These are phyloP conservation scores for Chaetomium globosum DNA, from an alignment of 2,329 filamentous ascomycete species.

Conservation along the genomic window DNA sequence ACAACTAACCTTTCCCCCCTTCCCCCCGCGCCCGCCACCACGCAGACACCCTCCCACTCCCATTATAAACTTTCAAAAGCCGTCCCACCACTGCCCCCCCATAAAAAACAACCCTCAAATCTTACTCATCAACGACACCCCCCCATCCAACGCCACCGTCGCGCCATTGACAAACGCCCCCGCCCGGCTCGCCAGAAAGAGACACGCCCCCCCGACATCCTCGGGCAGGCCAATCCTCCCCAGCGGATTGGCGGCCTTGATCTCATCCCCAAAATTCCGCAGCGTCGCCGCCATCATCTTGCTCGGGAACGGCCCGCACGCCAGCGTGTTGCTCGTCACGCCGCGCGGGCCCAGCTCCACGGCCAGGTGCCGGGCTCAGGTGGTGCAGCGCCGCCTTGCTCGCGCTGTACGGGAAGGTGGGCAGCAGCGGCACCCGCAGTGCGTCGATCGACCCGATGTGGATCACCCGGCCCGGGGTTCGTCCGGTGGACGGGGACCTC, in stretches of 20 bases:
- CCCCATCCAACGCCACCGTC: slow-evolving; percentile 65
- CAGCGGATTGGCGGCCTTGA: slow-evolving; percentile 63
- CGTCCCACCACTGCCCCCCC: background rate
- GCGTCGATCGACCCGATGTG: slow-evolving; percentile 68
- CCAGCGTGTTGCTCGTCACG: slow-evolving; percentile 68
- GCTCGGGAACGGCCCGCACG: slow-evolving; percentile 70
- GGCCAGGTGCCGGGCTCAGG: slow-evolving; percentile 60
- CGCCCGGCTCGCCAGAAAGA: slow-evolving; percentile 69
- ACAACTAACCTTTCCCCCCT: background rate
- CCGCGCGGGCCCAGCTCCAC: slow-evolving; percentile 61
- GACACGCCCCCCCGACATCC: slow-evolving; percentile 71
- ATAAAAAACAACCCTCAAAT: slow-evolving; percentile 42
- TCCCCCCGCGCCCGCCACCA: background rate
- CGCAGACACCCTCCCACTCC: background rate
- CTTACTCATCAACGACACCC: slow-evolving; percentile 51
- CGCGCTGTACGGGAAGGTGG: slow-evolving; percentile 63
- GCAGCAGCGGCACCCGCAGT: slow-evolving; percentile 59
- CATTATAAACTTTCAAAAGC: too few relatives aligned
- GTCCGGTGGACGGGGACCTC: too few relatives aligned
- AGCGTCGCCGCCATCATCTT: slow-evolving; percentile 70
- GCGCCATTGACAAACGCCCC: slow-evolving; percentile 69
- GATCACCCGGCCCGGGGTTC: slow-evolving; percentile 62
- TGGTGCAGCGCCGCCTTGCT: slow-evolving; percentile 68
- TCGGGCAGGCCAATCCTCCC: slow-evolving; percentile 66
- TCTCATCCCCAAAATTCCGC: slow-evolving; percentile 56